phyloP scores from a whole-genome alignment of 2,329 filamentous ascomycete species.

The Xylaria polymorpha region DNA sequence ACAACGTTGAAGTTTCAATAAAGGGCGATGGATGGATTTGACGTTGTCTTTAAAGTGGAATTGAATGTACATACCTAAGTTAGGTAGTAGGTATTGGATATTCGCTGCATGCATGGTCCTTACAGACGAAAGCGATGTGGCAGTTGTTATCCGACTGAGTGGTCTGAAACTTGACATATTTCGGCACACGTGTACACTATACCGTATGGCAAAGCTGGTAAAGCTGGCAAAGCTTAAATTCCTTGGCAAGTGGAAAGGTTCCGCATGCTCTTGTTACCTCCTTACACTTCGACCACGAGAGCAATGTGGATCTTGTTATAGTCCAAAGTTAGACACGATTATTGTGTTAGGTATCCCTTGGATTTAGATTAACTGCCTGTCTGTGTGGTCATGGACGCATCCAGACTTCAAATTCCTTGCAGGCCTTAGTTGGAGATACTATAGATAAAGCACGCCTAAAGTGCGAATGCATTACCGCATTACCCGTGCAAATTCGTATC shows the following conservation, averaged over 20 bases:
- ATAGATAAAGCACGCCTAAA: too few relatives aligned
- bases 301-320: slow-evolving; percentile 3
- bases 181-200: slow-evolving; percentile 7
- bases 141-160: neutral
- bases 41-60: neutral
- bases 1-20: too few relatives aligned
- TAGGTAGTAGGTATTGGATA: too few relatives aligned
- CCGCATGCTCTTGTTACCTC: neutral
- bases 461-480: too few relatives aligned
- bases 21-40: neutral
- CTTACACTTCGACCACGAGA: neutral
- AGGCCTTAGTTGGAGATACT: neutral
- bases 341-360: neutral
- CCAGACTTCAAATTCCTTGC: neutral
- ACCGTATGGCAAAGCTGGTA: slow-evolving; percentile 21
- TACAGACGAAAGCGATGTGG: neutral
- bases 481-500: too few relatives aligned
- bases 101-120: slow-evolving; percentile 15
- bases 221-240: slow-evolving; percentile 21
- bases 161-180: slow-evolving; percentile 7
- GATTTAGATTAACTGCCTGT: neutral
- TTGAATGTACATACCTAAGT: neutral
- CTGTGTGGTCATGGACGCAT: neutral
- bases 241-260: slow-evolving; percentile 10
- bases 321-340: neutral